Percentiles rank a stretch among this genome's conserved stretches.
These are phyloP conservation scores for Diaporthe citrichinensis DNA, from an alignment of 2,329 filamentous ascomycete species.

Conservation along the genomic window DNA sequence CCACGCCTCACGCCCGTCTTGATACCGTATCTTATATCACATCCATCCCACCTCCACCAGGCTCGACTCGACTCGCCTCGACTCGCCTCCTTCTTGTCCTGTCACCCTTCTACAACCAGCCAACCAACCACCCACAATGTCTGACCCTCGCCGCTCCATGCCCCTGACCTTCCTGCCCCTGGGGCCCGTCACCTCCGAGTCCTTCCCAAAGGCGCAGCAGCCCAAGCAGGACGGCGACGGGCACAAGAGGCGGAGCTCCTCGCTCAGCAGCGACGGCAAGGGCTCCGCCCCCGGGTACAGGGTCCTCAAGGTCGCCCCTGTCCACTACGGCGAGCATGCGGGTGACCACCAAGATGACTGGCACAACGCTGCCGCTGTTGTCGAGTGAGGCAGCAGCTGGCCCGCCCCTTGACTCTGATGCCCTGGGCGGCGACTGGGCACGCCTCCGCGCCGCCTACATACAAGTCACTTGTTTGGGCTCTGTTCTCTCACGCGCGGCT, in stretches of 20 bases:
- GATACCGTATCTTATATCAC: neutral
- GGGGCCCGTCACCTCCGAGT: slow-evolving; percentile 70
- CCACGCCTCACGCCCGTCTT: neutral
- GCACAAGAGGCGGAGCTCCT: slow-evolving; percentile 65
- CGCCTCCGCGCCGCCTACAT: neutral
- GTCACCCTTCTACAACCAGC: neutral
- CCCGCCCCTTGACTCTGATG: neutral
- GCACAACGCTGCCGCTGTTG: slow-evolving; percentile 58
- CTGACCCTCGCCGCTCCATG: slow-evolving; percentile 32
- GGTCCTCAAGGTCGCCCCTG: slow-evolving; percentile 75
- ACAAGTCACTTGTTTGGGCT: neutral
- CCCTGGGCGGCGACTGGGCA: too few species aligned
- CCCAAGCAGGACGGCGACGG: slow-evolving; percentile 44
- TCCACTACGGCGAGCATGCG: slow-evolving; percentile 74
- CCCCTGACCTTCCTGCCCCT: slow-evolving; percentile 66
- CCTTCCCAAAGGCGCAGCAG: slow-evolving; percentile 63
- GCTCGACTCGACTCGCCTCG: too few species aligned
- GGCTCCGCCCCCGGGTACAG: slow-evolving; percentile 56
- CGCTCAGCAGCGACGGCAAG: slow-evolving; percentile 62
- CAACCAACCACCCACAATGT: slow-evolving; percentile 29
- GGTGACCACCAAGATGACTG: slow-evolving; percentile 71
- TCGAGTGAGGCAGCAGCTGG: slow-evolving; percentile 50
- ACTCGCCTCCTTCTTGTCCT: neutral
- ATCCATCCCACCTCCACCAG: too few species aligned
- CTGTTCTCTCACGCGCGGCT: neutral